A percentile compares a stretch with the other conserved stretches of the same genome.
Evolutionary conservation across 805 yeast species (phyloP).

Genomic region (Henningerozyma blattae): DNA sequence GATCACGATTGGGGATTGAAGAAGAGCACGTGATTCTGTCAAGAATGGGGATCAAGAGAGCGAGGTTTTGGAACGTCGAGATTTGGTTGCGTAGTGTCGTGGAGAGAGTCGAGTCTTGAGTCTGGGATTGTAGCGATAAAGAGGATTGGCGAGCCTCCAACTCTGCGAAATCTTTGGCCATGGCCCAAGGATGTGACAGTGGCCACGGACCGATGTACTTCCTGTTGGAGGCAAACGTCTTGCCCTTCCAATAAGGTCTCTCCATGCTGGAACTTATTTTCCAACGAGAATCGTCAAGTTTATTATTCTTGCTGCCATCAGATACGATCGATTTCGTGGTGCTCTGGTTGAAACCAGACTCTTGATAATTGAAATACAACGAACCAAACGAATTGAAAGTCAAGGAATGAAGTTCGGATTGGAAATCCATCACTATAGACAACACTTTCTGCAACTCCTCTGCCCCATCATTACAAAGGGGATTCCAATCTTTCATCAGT

Average conservation of each 20-base stretch:
- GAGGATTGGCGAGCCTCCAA: too few relatives aligned
- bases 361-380: slow-evolving; percentile 56
- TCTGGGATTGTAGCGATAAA: too few relatives aligned
- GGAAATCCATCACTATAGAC: slow-evolving; percentile 61
- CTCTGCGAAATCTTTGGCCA: too few relatives aligned
- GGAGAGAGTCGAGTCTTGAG: too few relatives aligned
- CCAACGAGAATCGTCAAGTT: too few relatives aligned
- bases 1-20: slow-evolving; percentile 53
- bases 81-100: too few relatives aligned
- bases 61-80: too few relatives aligned
- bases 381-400: slow-evolving; percentile 72
- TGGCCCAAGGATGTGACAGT: too few relatives aligned
- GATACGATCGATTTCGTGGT: slow-evolving; percentile 1
- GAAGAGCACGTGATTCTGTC: too few relatives aligned
- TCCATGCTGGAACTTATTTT: slow-evolving; percentile 85
- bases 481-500: slow-evolving; percentile 86
- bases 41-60: too few relatives aligned
- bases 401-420: slow-evolving; percentile 39
- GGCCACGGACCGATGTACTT: slow-evolving; percentile 72
- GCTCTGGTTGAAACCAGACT: slow-evolving; percentile 1
- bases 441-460: slow-evolving; percentile 47
- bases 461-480: slow-evolving; percentile 47
- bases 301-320: too few relatives aligned
- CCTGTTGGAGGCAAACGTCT: slow-evolving; percentile 39
- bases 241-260: slow-evolving; percentile 62